Base-by-base conservation (phyloP, 1,139 yeast species). In the Pichia sp. region DNA sequence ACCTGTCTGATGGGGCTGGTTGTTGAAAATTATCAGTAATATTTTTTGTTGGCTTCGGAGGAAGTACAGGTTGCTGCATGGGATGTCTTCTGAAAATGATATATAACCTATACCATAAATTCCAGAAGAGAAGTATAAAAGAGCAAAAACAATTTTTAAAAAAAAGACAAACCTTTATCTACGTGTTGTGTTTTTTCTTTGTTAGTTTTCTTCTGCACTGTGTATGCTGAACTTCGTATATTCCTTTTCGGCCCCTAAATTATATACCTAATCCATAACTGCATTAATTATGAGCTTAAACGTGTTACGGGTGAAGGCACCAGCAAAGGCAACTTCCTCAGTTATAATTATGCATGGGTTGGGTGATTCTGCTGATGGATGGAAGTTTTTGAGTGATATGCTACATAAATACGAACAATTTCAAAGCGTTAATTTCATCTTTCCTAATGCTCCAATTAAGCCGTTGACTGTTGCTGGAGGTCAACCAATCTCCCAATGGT, bases 351-450 rank as follows among this genome's bases (percentile, higher is more conserved):
- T 87, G 45, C 98, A 92, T 60, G 98, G 98, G 0, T 70, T 92
- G 22, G 98, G 98, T 10, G 98, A 90, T 60, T 64, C 85, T 2
- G 97, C 96, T 7, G 71, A 74, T 28, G 97, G 97, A 2, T 92
- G 97, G 97, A 69, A 78, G 33, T 87, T 87, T 71, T 66, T 92
- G 35, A 79, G 84, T 6, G 78, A 78, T 42, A 51, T 70, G 36
- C 59, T 73, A 35, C 64, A 65, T 28, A 70, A 68, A 46, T 52
- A 53, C 23, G 65, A 72, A 16, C 69, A 70, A 22, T 72, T 78
- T 43, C 76, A 76, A 34, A 75, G 78, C 48, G 78, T 87, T 53
- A 82, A 82, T 55, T 89, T 84, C 58, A 74, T 90, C 20, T 86
- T 92, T 57, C 98, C 98, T 6, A 80, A 83, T 60, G 97, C 98